phyloP scores from a whole-genome alignment of 768 basidiomycete species.

The Phaeolepiota aurea region DNA sequence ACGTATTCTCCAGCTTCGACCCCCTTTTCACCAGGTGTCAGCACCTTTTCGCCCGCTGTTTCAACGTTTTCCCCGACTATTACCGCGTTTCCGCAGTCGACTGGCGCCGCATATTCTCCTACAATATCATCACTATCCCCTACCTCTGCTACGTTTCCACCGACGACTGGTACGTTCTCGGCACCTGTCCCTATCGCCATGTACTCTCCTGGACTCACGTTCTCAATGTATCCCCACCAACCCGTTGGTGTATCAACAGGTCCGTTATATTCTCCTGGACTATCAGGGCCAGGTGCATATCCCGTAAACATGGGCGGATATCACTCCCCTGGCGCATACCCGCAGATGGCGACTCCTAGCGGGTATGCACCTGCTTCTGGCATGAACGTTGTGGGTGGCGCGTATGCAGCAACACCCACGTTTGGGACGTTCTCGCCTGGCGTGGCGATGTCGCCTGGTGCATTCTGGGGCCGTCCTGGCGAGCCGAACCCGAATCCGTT shows the following conservation, averaged over 20 bases:
- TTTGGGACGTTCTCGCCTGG: slow-evolving; percentile 57
- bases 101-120: no score
- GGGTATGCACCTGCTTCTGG: background rate
- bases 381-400: background rate
- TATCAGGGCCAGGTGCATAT: slow-evolving; percentile 3
- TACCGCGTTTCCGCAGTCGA: no score
- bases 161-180: no score
- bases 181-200: no score
- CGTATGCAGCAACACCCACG: background rate
- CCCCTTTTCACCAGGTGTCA: background rate
- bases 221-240: background rate
- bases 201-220: background rate
- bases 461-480: slow-evolving; percentile 62
- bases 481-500: slow-evolving; percentile 26
- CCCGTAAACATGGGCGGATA: background rate
- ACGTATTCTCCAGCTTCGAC: background rate
- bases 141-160: no score
- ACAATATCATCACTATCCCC: no score
- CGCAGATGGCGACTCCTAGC: background rate
- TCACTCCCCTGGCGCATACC: no score
- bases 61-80: no score
- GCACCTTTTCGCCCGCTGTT: background rate
- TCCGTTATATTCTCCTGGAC: slow-evolving; percentile 7
- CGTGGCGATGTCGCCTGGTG: slow-evolving; percentile 63
- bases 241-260: no score